Percentiles rank a stretch among this genome's conserved stretches.
phyloP scores from a whole-genome alignment of 306 rosid species.

The Luffa acutangula region DNA sequence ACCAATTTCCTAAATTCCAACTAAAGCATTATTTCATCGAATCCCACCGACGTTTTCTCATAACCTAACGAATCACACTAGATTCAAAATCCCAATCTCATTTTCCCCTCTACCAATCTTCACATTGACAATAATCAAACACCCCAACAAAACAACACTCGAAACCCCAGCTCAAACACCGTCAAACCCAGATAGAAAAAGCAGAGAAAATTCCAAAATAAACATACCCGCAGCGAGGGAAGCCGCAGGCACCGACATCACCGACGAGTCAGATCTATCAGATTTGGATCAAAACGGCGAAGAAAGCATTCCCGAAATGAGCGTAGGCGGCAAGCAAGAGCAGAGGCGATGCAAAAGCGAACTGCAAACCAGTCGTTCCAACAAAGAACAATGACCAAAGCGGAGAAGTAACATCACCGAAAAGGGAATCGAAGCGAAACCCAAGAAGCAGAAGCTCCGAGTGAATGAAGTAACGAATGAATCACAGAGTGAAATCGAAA shows the following conservation, averaged over 20 bases:
- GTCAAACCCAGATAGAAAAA: neutral
- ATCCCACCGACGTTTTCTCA: neutral
- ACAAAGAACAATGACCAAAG: constrained; percentile 11
- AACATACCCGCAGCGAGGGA: constrained; percentile 26
- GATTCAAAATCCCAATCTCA: neutral
- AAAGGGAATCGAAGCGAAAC: constrained; percentile 5
- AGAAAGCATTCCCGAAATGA: constrained; percentile 23
- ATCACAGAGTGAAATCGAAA: constrained; percentile 27
- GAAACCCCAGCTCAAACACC: neutral
- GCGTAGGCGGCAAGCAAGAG: neutral
- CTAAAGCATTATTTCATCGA: neutral
- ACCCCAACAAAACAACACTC: neutral
- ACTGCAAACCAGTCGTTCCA: neutral
- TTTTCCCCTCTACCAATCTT: neutral
- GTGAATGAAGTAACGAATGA: neutral
- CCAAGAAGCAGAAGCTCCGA: neutral
- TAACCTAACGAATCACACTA: neutral
- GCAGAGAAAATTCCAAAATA: neutral
- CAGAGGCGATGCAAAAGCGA: constrained; percentile 12
- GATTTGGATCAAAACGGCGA: constrained; percentile 28
- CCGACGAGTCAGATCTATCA: constrained; percentile 41
- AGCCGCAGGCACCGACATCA: constrained; percentile 43
- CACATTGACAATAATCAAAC: neutral
- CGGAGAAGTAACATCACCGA: constrained; percentile 16
- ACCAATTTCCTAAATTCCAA: neutral